Conservation (phyloP, 2,329 filamentous ascomycete species). For the Colletotrichum sp. region DNA sequence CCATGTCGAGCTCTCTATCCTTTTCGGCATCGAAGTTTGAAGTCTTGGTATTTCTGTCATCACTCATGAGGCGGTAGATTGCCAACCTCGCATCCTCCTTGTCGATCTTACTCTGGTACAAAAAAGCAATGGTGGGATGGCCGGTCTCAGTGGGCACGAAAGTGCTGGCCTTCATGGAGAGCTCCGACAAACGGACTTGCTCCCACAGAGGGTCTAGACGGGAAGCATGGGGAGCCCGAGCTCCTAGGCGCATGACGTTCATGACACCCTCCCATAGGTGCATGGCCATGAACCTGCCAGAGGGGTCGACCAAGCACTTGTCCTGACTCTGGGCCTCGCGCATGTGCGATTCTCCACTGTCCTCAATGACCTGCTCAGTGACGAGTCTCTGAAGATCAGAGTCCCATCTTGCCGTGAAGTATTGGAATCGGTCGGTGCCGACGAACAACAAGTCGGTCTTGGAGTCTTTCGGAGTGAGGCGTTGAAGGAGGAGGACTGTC, state of each 20-base stretch:
- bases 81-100: constrained; percentile 59
- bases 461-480: constrained; percentile 76
- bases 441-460: constrained; percentile 87
- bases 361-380: constrained; percentile 56
- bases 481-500: constrained; percentile 84
- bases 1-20: constrained; percentile 59
- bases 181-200: constrained; percentile 62
- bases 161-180: constrained; percentile 63
- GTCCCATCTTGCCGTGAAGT: constrained; percentile 91
- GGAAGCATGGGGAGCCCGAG: constrained; percentile 47
- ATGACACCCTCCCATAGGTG: constrained; percentile 66
- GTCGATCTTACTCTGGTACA: constrained; percentile 61
- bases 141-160: constrained; percentile 65
- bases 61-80: constrained; percentile 63
- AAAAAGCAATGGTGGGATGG: constrained; percentile 62
- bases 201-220: constrained; percentile 53
- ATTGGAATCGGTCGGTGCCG: constrained; percentile 87
- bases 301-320: constrained; percentile 83
- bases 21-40: constrained; percentile 60
- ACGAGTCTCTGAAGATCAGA: constrained; percentile 54
- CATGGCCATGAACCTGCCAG: constrained; percentile 64
- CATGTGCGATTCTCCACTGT: constrained; percentile 64
- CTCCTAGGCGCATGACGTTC: constrained; percentile 57
- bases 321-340: constrained; percentile 84
- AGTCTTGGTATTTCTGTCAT: constrained; percentile 60